Conservation (phyloP, 768 basidiomycete species). For the Termitomyces titanicus region DNA sequence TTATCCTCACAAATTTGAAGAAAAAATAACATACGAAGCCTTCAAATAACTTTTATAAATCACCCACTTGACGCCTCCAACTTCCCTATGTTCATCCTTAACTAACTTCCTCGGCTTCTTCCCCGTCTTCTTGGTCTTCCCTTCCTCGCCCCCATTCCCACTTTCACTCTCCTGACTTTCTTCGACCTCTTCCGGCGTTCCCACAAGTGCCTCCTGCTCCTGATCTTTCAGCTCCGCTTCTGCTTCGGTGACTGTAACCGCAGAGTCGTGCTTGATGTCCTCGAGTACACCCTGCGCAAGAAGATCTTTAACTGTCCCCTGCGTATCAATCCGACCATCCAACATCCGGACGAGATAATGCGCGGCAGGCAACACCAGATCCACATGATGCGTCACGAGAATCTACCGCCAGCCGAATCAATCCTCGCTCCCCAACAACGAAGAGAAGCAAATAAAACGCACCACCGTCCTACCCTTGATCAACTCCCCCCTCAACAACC, state of each 20-base stretch:
- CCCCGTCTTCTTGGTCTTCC: conserved; percentile 22
- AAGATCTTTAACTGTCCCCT: conserved; percentile 64
- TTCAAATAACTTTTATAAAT: conserved; percentile 67
- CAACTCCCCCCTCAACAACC: conserved; percentile 63
- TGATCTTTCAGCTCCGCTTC: conserved; percentile 42
- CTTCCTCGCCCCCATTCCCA: conserved; percentile 21
- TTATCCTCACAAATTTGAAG: not conserved
- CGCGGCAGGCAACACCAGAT: conserved; percentile 71
- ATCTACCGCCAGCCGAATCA: conserved; percentile 29
- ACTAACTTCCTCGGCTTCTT: conserved; percentile 74
- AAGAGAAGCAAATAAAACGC: too few relatives aligned
- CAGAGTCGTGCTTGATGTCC: conserved; percentile 42
- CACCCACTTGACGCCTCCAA: conserved; percentile 79
- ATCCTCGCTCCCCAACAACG: too few relatives aligned
- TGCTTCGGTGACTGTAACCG: conserved; percentile 15
- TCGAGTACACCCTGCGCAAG: conserved; percentile 59
- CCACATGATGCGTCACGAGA: conserved; percentile 79
- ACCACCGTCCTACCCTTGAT: conserved; percentile 65
- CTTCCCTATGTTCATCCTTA: conserved; percentile 79
- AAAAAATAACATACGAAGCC: conserved; percentile 51
- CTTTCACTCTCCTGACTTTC: conserved; percentile 14
- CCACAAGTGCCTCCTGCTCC: conserved; percentile 26
- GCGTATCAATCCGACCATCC: conserved; percentile 71
- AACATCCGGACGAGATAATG: conserved; percentile 71
- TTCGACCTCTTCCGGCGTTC: conserved; percentile 10